Evolutionary conservation across 2,329 filamentous ascomycete species (phyloP), one percentile per base, ranked within the genome.

Genomic region (Zarea fungicola): DNA sequence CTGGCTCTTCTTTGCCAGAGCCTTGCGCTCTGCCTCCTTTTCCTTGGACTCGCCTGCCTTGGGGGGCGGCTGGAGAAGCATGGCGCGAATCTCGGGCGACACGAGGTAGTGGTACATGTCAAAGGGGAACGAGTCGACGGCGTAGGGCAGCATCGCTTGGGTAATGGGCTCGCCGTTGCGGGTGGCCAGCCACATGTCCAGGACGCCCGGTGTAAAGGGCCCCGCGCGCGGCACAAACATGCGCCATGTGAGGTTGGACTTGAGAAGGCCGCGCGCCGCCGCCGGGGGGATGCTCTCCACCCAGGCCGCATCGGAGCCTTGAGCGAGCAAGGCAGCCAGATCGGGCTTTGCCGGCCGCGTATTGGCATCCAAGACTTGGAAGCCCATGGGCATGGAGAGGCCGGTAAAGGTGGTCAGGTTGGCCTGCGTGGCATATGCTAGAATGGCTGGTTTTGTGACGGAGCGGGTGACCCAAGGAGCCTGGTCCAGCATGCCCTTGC

Each of bases 151-250:
- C 3, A 73, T 71, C 2, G 74, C 74, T 55, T 86, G 77, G 3
- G 78, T 87, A 69, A 85, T 86, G 28, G 66, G 73, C 49, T 76
- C 74, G 1, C 75, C 74, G 6, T 77, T 62, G 42, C 85, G 74
- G 26, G 77, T 73, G 4, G 35, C 35, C 11, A 85, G 67, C 84
- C 85, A 89, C 62, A 86, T 73, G 59, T 89, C 85, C 26, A 47
- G 39, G 16, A 53, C 35, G 5, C 48, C 48, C 2, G 48, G 48
- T 5, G 41, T 44, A 22, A 50, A 43, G n/a, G 39, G 26, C n/a
- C 48, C 48, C 18, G 19, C 34, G 11, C 23, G 43, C 3, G 48
- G 48, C 6, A 50, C 35, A 13, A 32, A 50, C 26, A 50, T 40
- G 41, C n/a, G 25, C 40, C 42, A 39, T 44, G 19, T 13, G n/a